Conservation (phyloP, 176 grass and related monocot species). For the Triticum monococcum region DNA sequence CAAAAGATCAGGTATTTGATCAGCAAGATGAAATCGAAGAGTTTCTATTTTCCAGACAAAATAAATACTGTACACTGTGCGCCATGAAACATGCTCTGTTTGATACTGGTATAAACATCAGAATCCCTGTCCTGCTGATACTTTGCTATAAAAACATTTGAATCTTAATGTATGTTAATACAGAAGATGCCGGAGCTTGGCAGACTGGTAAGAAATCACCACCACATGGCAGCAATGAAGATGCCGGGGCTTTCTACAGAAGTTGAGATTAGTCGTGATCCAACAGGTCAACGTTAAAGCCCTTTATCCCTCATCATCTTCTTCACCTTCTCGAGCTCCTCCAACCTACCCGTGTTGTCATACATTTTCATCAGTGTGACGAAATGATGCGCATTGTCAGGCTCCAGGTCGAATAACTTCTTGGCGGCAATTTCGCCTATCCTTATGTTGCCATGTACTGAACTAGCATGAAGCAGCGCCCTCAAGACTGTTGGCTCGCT, state of each 20-base stretch:
- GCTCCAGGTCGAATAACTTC: conserved; percentile 45
- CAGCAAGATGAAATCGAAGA: background rate
- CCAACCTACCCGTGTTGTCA: conserved; percentile 13
- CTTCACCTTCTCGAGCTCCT: too few relatives aligned
- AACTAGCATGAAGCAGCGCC: conserved; percentile 47
- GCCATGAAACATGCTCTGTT: too few relatives aligned
- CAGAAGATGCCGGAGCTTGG: too few relatives aligned
- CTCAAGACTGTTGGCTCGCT: conserved; percentile 42
- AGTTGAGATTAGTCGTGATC: background rate
- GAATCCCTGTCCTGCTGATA: too few relatives aligned
- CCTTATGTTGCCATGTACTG: conserved; percentile 18
- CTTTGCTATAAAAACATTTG: too few relatives aligned
- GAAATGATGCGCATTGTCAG: conserved; percentile 44
- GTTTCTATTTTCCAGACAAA: too few relatives aligned
- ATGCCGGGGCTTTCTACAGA: too few relatives aligned
- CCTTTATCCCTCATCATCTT: conserved; percentile 44
- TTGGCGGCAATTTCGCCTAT: conserved; percentile 26
- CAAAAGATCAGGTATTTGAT: background rate
- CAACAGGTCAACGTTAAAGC: background rate
- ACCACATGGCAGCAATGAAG: too few relatives aligned
- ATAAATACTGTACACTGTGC: too few relatives aligned
- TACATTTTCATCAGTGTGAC: conserved; percentile 38
- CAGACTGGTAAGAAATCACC: too few relatives aligned
- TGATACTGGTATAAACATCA: too few relatives aligned
- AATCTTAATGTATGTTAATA: too few relatives aligned